Conservation (phyloP, 768 basidiomycete genomes). For the Trametes gibbosa region DNA sequence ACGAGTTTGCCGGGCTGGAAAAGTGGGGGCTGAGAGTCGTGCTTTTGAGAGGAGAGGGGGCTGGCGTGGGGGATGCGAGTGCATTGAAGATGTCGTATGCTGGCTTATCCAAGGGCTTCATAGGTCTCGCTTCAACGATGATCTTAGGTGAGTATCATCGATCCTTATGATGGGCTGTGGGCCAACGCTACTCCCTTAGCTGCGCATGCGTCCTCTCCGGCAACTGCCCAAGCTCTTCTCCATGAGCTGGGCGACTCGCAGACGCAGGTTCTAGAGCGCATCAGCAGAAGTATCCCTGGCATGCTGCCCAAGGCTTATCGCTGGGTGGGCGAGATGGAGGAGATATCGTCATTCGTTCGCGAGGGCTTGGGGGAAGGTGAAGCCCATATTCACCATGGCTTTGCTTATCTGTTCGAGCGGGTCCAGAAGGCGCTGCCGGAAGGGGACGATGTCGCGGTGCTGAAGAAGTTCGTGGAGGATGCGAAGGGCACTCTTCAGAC, state of each 20-base stretch:
- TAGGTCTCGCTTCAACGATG: slow-evolving; percentile 53
- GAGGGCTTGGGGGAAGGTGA: slow-evolving; percentile 20
- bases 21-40: slow-evolving; percentile 46
- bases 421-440: slow-evolving; percentile 38
- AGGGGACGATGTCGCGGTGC: slow-evolving; percentile 36
- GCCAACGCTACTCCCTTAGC: slow-evolving; percentile 32
- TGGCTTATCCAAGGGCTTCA: slow-evolving; percentile 55
- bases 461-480: slow-evolving; percentile 45
- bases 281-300: slow-evolving; percentile 38
- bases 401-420: slow-evolving; percentile 45
- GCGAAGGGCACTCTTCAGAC: slow-evolving; percentile 32
- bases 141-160: slow-evolving; percentile 40
- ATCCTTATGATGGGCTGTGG: not conserved
- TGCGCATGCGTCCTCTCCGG: slow-evolving; percentile 55
- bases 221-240: slow-evolving; percentile 56
- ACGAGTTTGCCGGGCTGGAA: slow-evolving; percentile 40
- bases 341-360: slow-evolving; percentile 53
- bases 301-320: slow-evolving; percentile 66
- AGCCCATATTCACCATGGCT: slow-evolving; percentile 46
- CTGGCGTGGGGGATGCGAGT: slow-evolving; percentile 55
- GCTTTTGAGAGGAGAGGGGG: slow-evolving; percentile 44
- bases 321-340: slow-evolving; percentile 63
- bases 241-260: slow-evolving; percentile 48
- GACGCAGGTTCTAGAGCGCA: slow-evolving; percentile 40
- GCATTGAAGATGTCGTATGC: slow-evolving; percentile 66